Base-by-base conservation (phyloP, 306 rosid species). In the apple (Malus domestica) region DNA sequence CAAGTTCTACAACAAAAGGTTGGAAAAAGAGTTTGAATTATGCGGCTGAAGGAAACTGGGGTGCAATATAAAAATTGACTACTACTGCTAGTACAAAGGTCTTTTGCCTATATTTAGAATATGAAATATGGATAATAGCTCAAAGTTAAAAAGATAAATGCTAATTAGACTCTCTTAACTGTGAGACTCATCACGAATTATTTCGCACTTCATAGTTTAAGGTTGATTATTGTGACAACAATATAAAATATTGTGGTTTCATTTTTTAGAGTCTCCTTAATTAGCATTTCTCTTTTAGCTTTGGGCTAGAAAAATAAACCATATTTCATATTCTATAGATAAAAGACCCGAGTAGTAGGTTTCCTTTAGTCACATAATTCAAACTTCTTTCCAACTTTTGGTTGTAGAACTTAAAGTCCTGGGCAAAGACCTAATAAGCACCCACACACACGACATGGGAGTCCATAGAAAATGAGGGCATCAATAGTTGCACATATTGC, bases 351-450 rank as follows among this genome's bases (percentile, higher is more conserved):
- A n/a, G 10, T 4, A 18, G 23, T 13, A 33, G 29, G 59, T 19
- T 61, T 62, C 67, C 67, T 0, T 71, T 79, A 33, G 77, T 76
- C 67, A 12, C 70, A 81, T 32, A 25, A 75, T 70, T 81, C 71
- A 23, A 73, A 60, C 74, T 51, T 67, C 57, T 42, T 54, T 42
- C 20, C 5, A 30, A 33, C 76, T 78, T 49, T 74, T 29, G 27
- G 44, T 25, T 38, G 82, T 45, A 62, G 57, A 57, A 54, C 54
- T 60, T 22, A 61, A 63, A 61, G 82, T 69, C 72, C 73, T 30
- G 42, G 67, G 54, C 80, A 64, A 70, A 45, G 70, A 30, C 73
- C 72, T 52, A 70, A 40, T 18, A 10, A 8, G 54, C 68, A 69
- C 52, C 75, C 62, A 52, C 12, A 9, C n/a, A 52, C 20, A 52